Conservation (phyloP, 2,329 filamentous ascomycete genomes). For the Scedosporium aurantiacum region DNA sequence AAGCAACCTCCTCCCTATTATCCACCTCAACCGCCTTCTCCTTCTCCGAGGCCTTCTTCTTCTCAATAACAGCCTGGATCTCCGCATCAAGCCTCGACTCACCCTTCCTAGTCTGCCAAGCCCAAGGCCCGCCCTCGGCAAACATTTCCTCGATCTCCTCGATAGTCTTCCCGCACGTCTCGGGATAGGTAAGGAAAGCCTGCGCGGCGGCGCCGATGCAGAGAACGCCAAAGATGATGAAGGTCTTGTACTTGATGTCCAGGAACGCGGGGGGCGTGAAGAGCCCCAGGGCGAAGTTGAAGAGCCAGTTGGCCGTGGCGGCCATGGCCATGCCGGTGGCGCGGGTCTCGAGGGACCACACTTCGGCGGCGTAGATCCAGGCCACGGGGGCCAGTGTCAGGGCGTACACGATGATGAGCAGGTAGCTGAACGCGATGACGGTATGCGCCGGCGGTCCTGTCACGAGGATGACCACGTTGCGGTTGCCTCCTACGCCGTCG, state of each 20-base stretch:
- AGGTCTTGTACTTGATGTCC: constrained; percentile 21
- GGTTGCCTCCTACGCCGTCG: constrained; percentile 32
- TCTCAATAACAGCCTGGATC: constrained; percentile 16
- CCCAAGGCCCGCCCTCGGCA: constrained; percentile 17
- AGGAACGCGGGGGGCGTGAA: constrained; percentile 26
- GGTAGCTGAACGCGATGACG: constrained; percentile 55
- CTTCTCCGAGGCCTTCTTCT: constrained; percentile 9
- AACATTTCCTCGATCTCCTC: constrained; percentile 29
- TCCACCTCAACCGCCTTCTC: constrained; percentile 3
- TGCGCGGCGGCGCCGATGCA: constrained; percentile 31
- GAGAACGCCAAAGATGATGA: constrained; percentile 30
- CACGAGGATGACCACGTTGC: constrained; percentile 34
- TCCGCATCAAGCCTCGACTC: constrained; percentile 16
- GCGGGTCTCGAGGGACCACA: constrained; percentile 50
- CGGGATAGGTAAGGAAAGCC: constrained; percentile 29
- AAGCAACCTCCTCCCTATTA: not conserved
- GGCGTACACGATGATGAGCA: constrained; percentile 52
- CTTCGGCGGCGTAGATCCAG: constrained; percentile 56
- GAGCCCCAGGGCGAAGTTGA: constrained; percentile 28
- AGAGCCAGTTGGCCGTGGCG: constrained; percentile 34
- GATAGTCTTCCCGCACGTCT: constrained; percentile 29
- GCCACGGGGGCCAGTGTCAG: constrained; percentile 52
- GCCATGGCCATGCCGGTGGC: constrained; percentile 48
- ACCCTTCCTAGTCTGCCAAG: constrained; percentile 27
- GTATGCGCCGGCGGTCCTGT: constrained; percentile 41